Conservation (phyloP, 176 grass and related monocot genomes). For the Carex cristatella region DNA sequence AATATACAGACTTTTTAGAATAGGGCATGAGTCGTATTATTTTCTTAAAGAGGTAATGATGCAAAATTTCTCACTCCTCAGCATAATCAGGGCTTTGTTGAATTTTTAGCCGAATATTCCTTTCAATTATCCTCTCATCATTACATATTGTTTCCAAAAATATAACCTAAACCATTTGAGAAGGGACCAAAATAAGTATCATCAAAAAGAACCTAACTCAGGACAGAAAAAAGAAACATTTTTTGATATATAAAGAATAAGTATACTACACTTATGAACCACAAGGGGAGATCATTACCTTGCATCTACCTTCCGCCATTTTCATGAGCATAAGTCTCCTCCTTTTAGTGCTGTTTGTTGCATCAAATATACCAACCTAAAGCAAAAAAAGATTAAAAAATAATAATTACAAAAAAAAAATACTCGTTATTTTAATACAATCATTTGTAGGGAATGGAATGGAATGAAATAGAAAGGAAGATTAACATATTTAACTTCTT, state of each 20-base stretch:
- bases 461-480: too few relatives aligned
- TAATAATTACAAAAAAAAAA: constrained; percentile 19
- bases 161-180: constrained; percentile 68
- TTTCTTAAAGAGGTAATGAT: constrained; percentile 18
- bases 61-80: constrained; percentile 56
- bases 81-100: constrained; percentile 99
- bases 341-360: constrained; percentile 83
- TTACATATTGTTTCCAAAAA: constrained; percentile 99
- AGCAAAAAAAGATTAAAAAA: constrained; percentile 10
- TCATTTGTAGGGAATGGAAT: too few relatives aligned
- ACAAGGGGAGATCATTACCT: constrained; percentile 46
- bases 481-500: too few relatives aligned
- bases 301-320: constrained; percentile 96
- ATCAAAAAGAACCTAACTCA: background rate
- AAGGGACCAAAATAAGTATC: constrained; percentile 26
- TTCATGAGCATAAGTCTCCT: constrained; percentile 89
- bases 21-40: background rate
- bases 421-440: too few relatives aligned
- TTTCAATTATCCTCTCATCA: constrained; percentile 85
- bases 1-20: constrained; percentile 10
- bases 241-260: constrained; percentile 24
- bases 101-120: constrained; percentile 93
- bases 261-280: constrained; percentile 10
- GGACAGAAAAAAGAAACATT: background rate
- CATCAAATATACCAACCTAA: constrained; percentile 99